Percentiles rank a stretch among this genome's conserved stretches.
These are phyloP conservation scores for Phytophthora crassamura DNA, from an alignment of 352 stramenopile species.

Conservation along the genomic window DNA sequence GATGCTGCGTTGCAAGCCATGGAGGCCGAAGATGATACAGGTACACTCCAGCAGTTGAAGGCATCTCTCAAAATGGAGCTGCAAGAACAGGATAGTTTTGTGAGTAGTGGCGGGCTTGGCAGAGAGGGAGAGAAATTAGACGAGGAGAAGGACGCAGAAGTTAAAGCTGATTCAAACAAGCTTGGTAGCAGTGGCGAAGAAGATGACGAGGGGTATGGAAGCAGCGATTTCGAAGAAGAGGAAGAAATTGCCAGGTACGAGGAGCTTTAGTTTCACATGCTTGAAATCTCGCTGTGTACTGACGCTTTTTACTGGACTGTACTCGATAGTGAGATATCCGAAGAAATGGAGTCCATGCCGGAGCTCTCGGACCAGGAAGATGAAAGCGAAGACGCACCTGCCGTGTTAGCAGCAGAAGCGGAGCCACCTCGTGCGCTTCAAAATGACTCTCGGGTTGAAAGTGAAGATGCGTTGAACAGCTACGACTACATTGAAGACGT, in stretches of 20 bases:
- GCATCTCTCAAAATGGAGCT: conserved; percentile 67
- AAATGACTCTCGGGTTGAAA: conserved; percentile 60
- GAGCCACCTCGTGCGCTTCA: conserved; percentile 29
- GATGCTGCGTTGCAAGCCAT: conserved; percentile 86
- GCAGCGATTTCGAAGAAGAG: conserved; percentile 87
- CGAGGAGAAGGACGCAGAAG: conserved; percentile 14
- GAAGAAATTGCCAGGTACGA: conserved; percentile 74
- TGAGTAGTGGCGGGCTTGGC: conserved; percentile 24
- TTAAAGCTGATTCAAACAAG: conserved; percentile 11
- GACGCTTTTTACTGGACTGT: neutral
- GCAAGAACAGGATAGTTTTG: conserved; percentile 52
- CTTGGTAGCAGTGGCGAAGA: conserved; percentile 31
- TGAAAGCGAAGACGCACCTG: conserved; percentile 24
- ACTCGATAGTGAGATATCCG: conserved; percentile 57
- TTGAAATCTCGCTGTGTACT: too few species aligned
- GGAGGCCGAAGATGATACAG: conserved; percentile 84
- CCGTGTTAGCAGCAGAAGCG: conserved; percentile 3
- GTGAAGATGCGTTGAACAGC: conserved; percentile 75
- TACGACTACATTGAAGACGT: conserved; percentile 89
- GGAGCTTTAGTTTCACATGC: neutral
- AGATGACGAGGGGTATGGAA: conserved; percentile 72
- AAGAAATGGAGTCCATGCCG: conserved; percentile 64
- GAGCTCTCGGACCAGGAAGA: conserved; percentile 63
- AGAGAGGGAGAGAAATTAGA: conserved; percentile 6
- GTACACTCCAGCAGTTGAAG: conserved; percentile 81